Evolutionary conservation across 2,329 filamentous ascomycete genomes (phyloP).

Genomic region (Aspergillus sp.): DNA sequence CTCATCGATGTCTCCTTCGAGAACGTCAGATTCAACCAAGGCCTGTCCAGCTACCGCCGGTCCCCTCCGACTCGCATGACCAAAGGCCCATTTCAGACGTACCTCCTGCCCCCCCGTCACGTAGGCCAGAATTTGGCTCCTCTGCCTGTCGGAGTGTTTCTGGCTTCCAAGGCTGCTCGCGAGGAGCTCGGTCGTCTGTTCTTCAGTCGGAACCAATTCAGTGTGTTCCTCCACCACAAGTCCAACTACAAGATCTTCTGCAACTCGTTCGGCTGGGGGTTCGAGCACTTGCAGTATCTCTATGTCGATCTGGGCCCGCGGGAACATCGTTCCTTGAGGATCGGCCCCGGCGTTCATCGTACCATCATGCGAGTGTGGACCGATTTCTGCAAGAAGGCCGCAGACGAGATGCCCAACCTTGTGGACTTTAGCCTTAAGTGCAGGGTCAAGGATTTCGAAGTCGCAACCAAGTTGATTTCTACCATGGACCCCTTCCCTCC

Average conservation of each 20-base stretch:
- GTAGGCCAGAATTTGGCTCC: neutral
- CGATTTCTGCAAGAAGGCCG: constrained; percentile 17
- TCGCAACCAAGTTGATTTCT: constrained; percentile 14
- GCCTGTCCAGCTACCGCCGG: neutral
- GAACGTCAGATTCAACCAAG: constrained; percentile 5
- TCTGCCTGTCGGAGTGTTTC: constrained; percentile 14
- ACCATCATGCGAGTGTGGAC: constrained; percentile 15
- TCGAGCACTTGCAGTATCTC: constrained; percentile 14
- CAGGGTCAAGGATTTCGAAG: constrained; percentile 16
- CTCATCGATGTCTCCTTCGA: constrained; percentile 17
- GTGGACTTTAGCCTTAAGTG: constrained; percentile 22
- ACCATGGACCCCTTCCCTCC: constrained; percentile 19
- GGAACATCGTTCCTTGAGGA: constrained; percentile 19
- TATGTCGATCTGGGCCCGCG: constrained; percentile 19
- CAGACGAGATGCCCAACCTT: constrained; percentile 14
- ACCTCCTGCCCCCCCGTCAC: neutral
- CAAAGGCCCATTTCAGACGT: constrained; percentile 1
- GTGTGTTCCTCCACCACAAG: constrained; percentile 8
- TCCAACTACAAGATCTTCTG: constrained; percentile 16
- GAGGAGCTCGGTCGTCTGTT: constrained; percentile 16
- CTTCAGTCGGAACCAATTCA: constrained; percentile 17
- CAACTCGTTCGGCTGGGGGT: constrained; percentile 10
- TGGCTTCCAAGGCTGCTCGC: constrained; percentile 12
- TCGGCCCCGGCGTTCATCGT: constrained; percentile 10
- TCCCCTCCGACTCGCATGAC: constrained; percentile 6